phyloP scores from a whole-genome alignment of 2,329 filamentous ascomycete species.

The Sclerotinia nivalis region DNA sequence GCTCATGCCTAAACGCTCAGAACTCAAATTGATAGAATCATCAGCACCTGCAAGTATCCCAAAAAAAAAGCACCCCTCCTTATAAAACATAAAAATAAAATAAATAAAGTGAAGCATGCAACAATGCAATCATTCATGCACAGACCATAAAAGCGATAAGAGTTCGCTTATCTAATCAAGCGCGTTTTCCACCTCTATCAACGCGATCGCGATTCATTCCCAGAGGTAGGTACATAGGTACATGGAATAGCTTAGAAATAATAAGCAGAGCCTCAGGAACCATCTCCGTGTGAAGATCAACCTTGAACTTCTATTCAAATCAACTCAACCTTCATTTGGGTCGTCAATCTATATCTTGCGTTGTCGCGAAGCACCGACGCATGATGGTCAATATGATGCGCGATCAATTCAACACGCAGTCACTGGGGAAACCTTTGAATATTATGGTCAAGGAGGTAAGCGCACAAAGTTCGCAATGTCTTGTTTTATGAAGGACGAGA shows the following conservation, averaged over 20 bases:
- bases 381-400: conserved; percentile 42
- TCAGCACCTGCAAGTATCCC: neutral
- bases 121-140: neutral
- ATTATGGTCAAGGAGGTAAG: conserved; percentile 67
- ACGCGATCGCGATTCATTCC: neutral
- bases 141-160: conserved; percentile 1
- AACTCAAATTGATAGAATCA: neutral
- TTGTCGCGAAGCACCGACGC: conserved; percentile 2
- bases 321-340: neutral
- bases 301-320: conserved; percentile 2
- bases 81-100: neutral
- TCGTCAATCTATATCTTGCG: conserved; percentile 17
- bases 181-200: conserved; percentile 9
- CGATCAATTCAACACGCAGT: conserved; percentile 62
- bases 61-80: neutral
- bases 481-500: neutral
- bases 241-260: neutral
- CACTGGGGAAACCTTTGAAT: conserved; percentile 66
- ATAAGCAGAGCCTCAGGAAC: conserved; percentile 22
- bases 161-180: conserved; percentile 11
- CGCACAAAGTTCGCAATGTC: conserved; percentile 8
- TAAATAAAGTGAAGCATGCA: neutral
- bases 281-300: neutral
- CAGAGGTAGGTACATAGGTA: neutral
- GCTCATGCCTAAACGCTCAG: neutral